These are phyloP conservation scores for Endoconidiophora polonica DNA, from an alignment of 2,329 filamentous ascomycete species.

Conservation along the genomic window DNA sequence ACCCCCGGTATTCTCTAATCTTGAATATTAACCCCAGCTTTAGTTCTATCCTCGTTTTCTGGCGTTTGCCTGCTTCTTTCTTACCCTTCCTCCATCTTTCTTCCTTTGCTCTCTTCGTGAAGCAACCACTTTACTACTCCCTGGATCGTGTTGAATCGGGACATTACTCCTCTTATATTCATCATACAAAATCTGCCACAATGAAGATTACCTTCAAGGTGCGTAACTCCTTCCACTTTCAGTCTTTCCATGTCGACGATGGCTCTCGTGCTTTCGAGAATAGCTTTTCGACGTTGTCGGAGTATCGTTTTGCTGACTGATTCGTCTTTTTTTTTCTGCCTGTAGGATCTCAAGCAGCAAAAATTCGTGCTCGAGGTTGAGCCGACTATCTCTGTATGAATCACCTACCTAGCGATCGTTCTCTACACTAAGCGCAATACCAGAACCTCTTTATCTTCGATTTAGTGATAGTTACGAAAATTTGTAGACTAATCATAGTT, in stretches of 20 bases:
- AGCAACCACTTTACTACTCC: no score
- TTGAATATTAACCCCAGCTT: no score
- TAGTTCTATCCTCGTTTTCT: no score
- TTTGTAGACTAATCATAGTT: background rate
- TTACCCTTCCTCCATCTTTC: no score
- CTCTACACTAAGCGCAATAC: background rate
- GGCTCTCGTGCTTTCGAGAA: background rate
- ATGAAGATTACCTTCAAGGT: conserved; percentile 58
- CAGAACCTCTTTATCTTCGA: background rate
- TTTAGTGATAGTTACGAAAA: background rate
- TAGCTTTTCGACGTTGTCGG: no score
- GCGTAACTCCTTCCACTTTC: conserved; percentile 16
- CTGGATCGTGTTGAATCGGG: no score
- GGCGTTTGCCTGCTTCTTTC: no score
- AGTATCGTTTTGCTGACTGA: conserved; percentile 1
- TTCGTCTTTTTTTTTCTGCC: background rate
- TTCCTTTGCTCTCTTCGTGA: no score
- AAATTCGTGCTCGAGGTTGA: conserved; percentile 96
- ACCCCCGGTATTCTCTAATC: no score
- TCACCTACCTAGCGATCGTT: background rate
- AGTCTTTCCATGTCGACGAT: background rate
- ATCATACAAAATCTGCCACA: conserved; percentile 19
- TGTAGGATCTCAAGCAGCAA: conserved; percentile 90
- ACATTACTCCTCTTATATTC: background rate
- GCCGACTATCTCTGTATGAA: conserved; percentile 70